Percentiles rank a stretch among this genome's conserved stretches.
phyloP scores from a whole-genome alignment of 169 alveolate genomes.

The Plasmodium falciparum region DNA sequence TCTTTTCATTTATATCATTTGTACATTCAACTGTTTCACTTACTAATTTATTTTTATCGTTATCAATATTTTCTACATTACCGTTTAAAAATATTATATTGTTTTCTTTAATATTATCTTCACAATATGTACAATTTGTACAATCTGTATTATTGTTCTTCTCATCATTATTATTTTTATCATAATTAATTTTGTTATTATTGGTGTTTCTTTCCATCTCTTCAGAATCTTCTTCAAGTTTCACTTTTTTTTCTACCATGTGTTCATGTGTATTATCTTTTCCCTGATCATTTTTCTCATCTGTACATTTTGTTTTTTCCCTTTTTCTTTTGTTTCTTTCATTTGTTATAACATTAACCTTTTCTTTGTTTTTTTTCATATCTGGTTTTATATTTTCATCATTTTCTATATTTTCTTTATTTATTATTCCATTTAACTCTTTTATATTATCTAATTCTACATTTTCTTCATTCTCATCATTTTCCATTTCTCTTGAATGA shows the following conservation, averaged over 20 bases:
- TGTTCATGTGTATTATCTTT: not conserved
- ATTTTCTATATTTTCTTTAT: constrained; percentile 18
- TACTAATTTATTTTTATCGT: not conserved
- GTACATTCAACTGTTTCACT: not conserved
- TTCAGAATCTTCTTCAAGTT: constrained; percentile 23
- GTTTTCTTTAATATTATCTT: constrained; percentile 4
- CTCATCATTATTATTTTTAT: constrained; percentile 21
- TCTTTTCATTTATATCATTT: not conserved
- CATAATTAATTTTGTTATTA: not conserved
- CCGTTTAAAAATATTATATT: constrained; percentile 4
- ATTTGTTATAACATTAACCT: too few species aligned
- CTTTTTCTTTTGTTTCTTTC: too few species aligned
- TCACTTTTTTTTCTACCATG: not conserved
- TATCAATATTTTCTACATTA: constrained; percentile 9
- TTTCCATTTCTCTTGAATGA: not conserved
- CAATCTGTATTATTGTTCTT: constrained; percentile 10
- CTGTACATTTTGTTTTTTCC: not conserved
- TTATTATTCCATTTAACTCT: constrained; percentile 8
- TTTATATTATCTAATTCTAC: constrained; percentile 1
- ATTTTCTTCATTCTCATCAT: constrained; percentile 1
- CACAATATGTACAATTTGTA: not conserved
- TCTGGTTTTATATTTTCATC: not conserved
- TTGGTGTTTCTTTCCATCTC: not conserved
- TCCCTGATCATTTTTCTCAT: not conserved
- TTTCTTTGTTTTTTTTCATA: too few species aligned